A percentile compares a stretch with the other conserved stretches of the same genome.
These are phyloP conservation scores for Carex cristatella DNA, from an alignment of 176 grass and related monocot species.

Conservation along the genomic window DNA sequence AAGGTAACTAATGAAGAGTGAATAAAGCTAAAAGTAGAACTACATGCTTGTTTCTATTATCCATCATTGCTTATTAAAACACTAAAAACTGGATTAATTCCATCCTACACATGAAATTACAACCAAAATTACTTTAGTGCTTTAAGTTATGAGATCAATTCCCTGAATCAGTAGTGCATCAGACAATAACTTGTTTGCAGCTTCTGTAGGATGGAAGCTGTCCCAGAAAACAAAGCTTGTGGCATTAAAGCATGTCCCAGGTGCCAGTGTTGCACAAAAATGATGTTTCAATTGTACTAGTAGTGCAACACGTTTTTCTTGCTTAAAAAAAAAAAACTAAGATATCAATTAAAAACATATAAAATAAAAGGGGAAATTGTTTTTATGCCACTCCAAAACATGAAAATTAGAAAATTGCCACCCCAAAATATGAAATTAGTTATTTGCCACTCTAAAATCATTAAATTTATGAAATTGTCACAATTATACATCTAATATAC, in stretches of 20 bases:
- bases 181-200: slow-evolving; percentile 77
- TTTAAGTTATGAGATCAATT: slow-evolving; percentile 77
- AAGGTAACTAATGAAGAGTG: background rate
- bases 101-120: background rate
- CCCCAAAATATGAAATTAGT: no score
- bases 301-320: slow-evolving; percentile 70
- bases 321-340: slow-evolving; percentile 71
- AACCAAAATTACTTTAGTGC: background rate
- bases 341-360: background rate
- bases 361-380: no score
- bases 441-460: no score
- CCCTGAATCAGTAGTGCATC: slow-evolving; percentile 72
- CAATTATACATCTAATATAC: no score
- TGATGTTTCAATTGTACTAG: slow-evolving; percentile 88
- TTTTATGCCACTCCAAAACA: no score
- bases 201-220: slow-evolving; percentile 85
- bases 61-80: background rate
- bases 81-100: background rate
- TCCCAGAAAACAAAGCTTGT: slow-evolving; percentile 97
- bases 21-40: background rate
- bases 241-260: slow-evolving; percentile 79
- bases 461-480: no score
- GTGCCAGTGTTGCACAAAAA: slow-evolving; percentile 65
- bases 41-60: background rate
- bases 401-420: no score